Conservation (phyloP, 148 eudicot genomes). For the Nepenthes gracilis region DNA sequence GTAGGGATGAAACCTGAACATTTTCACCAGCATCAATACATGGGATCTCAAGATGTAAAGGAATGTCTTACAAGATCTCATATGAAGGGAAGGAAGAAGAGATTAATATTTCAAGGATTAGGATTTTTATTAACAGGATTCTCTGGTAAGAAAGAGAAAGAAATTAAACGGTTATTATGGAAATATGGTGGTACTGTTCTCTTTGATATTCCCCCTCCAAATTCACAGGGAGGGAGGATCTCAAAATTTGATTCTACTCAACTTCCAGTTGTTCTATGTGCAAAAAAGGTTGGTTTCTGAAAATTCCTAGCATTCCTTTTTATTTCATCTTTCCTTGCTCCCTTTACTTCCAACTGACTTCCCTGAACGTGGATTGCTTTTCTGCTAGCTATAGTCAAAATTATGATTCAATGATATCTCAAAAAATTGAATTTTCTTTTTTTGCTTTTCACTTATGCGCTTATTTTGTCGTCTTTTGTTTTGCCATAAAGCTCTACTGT, state of each 20-base stretch:
- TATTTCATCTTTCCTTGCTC: not conserved
- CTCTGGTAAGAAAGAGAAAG: slow-evolving; percentile 50
- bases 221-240: slow-evolving; percentile 33
- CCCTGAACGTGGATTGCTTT: not conserved
- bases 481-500: too few relatives aligned
- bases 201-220: slow-evolving; percentile 54
- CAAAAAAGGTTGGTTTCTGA: slow-evolving; percentile 43
- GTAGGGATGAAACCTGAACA: slow-evolving; percentile 19
- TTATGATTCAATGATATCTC: too few relatives aligned
- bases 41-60: slow-evolving; percentile 35
- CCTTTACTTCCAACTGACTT: not conserved
- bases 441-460: too few relatives aligned
- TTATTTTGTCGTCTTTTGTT: too few relatives aligned
- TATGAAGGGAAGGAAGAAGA: slow-evolving; percentile 23
- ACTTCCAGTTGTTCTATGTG: slow-evolving; percentile 65
- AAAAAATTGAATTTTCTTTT: too few relatives aligned
- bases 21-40: slow-evolving; percentile 16
- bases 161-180: slow-evolving; percentile 48
- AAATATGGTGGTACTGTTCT: slow-evolving; percentile 75
- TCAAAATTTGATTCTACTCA: slow-evolving; percentile 26
- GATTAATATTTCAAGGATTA: slow-evolving; percentile 42
- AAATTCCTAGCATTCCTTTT: not conserved
- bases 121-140: slow-evolving; percentile 81
- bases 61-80: slow-evolving; percentile 26
- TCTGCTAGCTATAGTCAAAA: not conserved